Base-by-base conservation (phyloP, 805 yeast genomes). In the Wickerhamomyces queroliae region DNA sequence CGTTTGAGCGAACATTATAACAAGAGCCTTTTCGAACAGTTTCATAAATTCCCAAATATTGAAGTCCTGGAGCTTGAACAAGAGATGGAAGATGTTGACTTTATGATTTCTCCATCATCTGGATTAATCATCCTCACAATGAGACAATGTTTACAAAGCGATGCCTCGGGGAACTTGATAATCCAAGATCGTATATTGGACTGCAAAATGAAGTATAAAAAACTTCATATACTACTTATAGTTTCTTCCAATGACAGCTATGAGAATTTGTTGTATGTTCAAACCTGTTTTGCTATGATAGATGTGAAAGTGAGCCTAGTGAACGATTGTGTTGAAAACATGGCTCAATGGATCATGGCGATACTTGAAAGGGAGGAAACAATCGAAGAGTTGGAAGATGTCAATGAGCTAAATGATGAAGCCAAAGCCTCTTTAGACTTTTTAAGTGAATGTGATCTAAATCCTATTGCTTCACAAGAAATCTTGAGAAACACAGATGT, bases 51-150 rank as follows among this genome's bases (percentile, higher is more conserved):
- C 8, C 18, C 18, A 23, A 5, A 11, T 5, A 24, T 52, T 2
- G 29, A 38, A 3, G 35, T 49, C 3, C 17, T 42, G 28, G 56
- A 52, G 25, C 36, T 40, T 15, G 55, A 50, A 1, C 17, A 51
- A 23, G 40, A 29, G 2, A 39, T 35, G 4, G 17, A 19, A 7
- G 48, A 46, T 21, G 49, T 44, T 17, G 55, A 50, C 26, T 41
- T 50, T 13, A 21, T 51, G 10, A 25, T 50, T 8, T 39, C 48
- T 1, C 12, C 49, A 3, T 32, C 23, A 1, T 39, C 40, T 37
- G 50, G 46, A 2, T 25, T 52, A 1, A 27, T 49, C 20, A n/a
- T 49, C 2, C 19, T 52, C 3, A 34, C 42, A 7, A 22, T 20
- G 29, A 11, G 11, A 20, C 2, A 35, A 45, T 22, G 45, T 40